Evolutionary conservation across 257 asterid species (phyloP).

Genomic region (Striga asiatica): DNA sequence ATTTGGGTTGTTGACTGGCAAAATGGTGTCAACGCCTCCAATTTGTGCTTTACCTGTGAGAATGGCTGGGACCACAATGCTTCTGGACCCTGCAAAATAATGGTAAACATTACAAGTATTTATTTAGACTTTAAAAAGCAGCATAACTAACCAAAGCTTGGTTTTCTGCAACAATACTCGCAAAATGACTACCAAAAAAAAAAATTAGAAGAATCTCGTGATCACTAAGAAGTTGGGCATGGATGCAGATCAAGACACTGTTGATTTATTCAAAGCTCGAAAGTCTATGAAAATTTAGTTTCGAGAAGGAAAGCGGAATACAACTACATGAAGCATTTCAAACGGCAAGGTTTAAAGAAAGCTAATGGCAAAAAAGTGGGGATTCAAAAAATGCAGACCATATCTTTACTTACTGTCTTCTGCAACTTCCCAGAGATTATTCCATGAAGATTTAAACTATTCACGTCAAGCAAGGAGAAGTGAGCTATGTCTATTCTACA

Average conservation of each 20-base stretch:
- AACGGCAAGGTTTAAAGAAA: background rate
- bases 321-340: constrained; percentile 7
- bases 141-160: background rate
- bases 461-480: background rate
- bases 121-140: constrained; percentile 8
- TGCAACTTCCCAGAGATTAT: too few species aligned
- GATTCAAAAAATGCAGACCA: background rate
- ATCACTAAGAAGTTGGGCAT: too few species aligned
- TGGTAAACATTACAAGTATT: background rate
- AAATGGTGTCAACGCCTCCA: constrained; percentile 15
- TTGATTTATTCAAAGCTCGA: too few species aligned
- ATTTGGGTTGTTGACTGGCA: constrained; percentile 18
- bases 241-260: too few species aligned
- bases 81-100: constrained; percentile 25
- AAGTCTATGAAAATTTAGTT: constrained; percentile 2
- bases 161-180: too few species aligned
- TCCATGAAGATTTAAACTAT: background rate
- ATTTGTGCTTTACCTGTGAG: constrained; percentile 14
- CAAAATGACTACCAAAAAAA: too few species aligned
- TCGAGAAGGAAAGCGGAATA: constrained; percentile 1
- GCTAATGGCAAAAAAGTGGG: background rate
- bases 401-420: background rate
- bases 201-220: too few species aligned
- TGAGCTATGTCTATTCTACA: too few species aligned
- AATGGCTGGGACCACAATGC: constrained; percentile 16